These are phyloP conservation scores for Cenococcum geophilum DNA, from an alignment of 495 filamentous ascomycete species.

Conservation along the genomic window DNA sequence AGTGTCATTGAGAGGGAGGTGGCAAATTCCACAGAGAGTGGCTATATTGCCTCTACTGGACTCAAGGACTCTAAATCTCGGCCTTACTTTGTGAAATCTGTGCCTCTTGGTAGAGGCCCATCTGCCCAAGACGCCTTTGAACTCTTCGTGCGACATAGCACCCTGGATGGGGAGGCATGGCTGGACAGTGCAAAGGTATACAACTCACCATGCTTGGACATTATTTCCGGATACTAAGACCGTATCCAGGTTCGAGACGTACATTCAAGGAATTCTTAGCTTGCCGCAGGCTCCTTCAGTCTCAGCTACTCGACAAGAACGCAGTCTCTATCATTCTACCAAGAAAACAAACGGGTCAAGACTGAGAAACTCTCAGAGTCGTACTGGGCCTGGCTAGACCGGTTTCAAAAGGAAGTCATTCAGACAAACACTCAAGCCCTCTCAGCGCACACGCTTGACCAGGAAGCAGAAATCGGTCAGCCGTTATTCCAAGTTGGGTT, in stretches of 20 bases:
- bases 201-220: neutral
- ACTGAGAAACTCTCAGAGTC: neutral
- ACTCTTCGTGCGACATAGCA: neutral
- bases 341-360: neutral
- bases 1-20: neutral
- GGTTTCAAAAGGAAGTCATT: neutral
- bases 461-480: neutral
- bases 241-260: neutral
- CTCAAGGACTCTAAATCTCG: neutral
- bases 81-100: slow-evolving; percentile 2
- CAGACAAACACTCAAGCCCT: slow-evolving; percentile 1
- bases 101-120: slow-evolving; percentile 1
- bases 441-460: neutral
- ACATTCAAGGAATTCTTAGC: neutral
- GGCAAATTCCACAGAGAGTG: neutral
- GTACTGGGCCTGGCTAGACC: neutral
- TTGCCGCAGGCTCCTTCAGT: neutral
- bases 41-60: neutral
- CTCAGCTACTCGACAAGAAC: neutral
- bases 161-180: neutral
- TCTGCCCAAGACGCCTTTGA: neutral
- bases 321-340: neutral
- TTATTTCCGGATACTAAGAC: neutral
- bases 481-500: neutral
- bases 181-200: slow-evolving; percentile 1